Evolutionary conservation across 139 green algal genomes (phyloP), one percentile per base, ranked within the genome.

Genomic region (Coelastrella sp.): DNA sequence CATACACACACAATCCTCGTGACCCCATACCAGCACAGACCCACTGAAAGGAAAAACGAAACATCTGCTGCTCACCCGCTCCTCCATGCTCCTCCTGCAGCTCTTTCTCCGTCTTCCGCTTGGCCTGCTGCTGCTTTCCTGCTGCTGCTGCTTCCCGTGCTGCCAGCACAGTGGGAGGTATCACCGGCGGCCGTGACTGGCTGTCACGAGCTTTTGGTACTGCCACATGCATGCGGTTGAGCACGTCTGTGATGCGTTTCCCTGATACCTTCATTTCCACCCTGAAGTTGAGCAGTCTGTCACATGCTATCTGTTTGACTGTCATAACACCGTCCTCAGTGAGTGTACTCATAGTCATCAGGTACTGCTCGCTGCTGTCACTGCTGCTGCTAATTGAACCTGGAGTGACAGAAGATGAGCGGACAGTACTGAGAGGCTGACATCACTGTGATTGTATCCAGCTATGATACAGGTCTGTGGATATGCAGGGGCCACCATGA

Each of bases 171-270:
- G 93, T 92, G 6, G 95, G 27, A 0, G 98, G 98, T 87, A 99
- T 99, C 89, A 97, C 93, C 12, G 98, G 96, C 27, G 97, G 96
- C 58, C 97, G 94, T 0, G 92, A 74, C n/a, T 91, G 27, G 60
- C 87, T 90, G 75, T 93, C 86, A 22, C 92, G 75, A 73, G 25
- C 56, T 78, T 25, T 58, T 91, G 98, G 98, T 93, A 96, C 79
- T 6, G 98, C 97, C 25, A 99, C 97, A 92, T 99, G 97, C 85
- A 99, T 97, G 58, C 97, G 95, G 93, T 99, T 99, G 15, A 97
- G 89, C 73, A 99, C 95, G 63, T 99, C 97, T 1, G 75, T 80
- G 63, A 98, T 95, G 74, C 97, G 95, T 94, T 98, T 98, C 72
- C 96, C 94, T 82, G 94, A 93, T 56, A 99, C 91, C 93, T 99